Percentiles rank a stretch among this genome's conserved stretches.
Conservation (phyloP, 352 stramenopile genomes). For the Phytophthora agathidicida region DNA sequence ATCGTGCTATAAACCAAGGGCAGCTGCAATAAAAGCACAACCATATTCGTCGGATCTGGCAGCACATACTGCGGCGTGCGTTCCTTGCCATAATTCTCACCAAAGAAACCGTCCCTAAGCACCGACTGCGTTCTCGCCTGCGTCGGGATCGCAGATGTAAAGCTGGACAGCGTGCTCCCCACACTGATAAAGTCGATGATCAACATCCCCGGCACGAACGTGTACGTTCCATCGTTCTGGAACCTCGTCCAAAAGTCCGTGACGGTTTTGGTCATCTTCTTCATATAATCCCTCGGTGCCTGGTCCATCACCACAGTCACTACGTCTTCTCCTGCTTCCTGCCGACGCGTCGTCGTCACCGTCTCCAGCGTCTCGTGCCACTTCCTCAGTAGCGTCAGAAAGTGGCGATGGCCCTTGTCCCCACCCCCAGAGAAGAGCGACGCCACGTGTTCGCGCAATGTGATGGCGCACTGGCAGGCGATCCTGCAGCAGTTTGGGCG, state of each 20-base stretch:
- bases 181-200: slow-evolving; percentile 23
- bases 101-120: slow-evolving; percentile 24
- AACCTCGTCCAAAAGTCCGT: slow-evolving; percentile 10
- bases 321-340: slow-evolving; percentile 17
- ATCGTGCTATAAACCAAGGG: slow-evolving; percentile 29
- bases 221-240: slow-evolving; percentile 2
- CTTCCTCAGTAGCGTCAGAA: slow-evolving; percentile 11
- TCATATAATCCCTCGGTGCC: not conserved
- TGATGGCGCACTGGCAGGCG: slow-evolving; percentile 28
- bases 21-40: slow-evolving; percentile 25
- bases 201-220: slow-evolving; percentile 27
- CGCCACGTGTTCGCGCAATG: slow-evolving; percentile 22
- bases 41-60: slow-evolving; percentile 13
- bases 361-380: slow-evolving; percentile 12
- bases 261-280: not conserved
- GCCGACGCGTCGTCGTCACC: not conserved
- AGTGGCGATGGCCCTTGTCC: slow-evolving; percentile 15
- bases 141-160: slow-evolving; percentile 24
- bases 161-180: slow-evolving; percentile 17
- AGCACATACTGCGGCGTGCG: slow-evolving; percentile 17
- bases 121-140: slow-evolving; percentile 1
- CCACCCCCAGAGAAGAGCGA: slow-evolving; percentile 15
- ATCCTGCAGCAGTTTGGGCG: slow-evolving; percentile 18
- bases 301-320: slow-evolving; percentile 11
- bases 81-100: slow-evolving; percentile 21